Conservation (phyloP, 2,329 filamentous ascomycete species). For the Colletotrichum acutatum region DNA sequence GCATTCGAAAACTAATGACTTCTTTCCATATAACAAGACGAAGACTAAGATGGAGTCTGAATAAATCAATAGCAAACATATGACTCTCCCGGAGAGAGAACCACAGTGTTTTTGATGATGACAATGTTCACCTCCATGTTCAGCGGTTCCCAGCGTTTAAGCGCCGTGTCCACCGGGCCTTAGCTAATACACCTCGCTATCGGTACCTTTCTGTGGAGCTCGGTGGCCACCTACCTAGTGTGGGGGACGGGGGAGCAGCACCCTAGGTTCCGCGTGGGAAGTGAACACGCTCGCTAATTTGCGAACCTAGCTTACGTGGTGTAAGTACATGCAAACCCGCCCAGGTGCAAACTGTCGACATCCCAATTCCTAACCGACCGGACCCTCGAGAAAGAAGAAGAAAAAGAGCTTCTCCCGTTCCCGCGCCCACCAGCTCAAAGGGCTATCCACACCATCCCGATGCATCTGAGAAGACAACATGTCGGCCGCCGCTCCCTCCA, state of each 20-base stretch:
- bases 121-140: background rate
- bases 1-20: background rate
- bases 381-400: background rate
- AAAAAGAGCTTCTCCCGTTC: background rate
- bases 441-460: conserved; percentile 32
- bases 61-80: background rate
- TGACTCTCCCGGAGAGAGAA: background rate
- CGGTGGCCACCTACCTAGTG: conserved; percentile 13
- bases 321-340: conserved; percentile 29
- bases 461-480: conserved; percentile 39
- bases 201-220: conserved; percentile 20
- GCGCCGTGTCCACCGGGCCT: background rate
- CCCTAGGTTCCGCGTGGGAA: conserved; percentile 27
- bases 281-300: conserved; percentile 37
- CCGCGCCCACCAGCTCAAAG: conserved; percentile 32
- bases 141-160: background rate
- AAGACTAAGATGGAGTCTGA: background rate
- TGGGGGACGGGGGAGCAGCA: conserved; percentile 33
- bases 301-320: conserved; percentile 34
- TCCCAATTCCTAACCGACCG: conserved; percentile 12
- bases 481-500: conserved; percentile 42
- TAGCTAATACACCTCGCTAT: conserved; percentile 18
- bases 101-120: too few species aligned
- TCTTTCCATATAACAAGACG: background rate
- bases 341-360: conserved; percentile 27